Evolutionary conservation across 2,329 filamentous ascomycete genomes (phyloP), one percentile per base, ranked within the genome.

Genomic region (Magnaporthiopsis incrustans): DNA sequence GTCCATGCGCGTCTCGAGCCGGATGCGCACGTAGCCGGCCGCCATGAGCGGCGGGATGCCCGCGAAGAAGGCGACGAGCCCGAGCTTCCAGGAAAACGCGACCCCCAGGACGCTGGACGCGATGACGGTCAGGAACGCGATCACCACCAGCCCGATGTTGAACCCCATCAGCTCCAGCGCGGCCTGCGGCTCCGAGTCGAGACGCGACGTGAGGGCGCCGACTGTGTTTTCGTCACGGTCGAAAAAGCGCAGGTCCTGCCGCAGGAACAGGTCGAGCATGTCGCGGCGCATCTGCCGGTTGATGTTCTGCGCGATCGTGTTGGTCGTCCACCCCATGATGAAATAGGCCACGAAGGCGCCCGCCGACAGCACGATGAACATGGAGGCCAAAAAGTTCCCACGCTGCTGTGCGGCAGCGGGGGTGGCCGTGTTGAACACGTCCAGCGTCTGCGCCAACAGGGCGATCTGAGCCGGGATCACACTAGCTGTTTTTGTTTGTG

Each of bases 321-420:
- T 79, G 18, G 75, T 73, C 2, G 70, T 59, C 64, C 69, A 76
- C 2, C 77, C 77, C 50, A 78, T 67, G 11, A 68, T 59, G 59
- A 76, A 76, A 67, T 84, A 85, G 12, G 76, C 73, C 1, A 82
- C 60, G 1, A 81, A 72, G n/a, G 76, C 74, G 3, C 75, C 80
- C 3, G 73, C 71, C 4, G 79, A 76, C 64, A 80, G 68, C 1
- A 78, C 72, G 59, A 81, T 76, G 62, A 85, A 85, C 82, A 85
- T 85, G 62, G 78, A 73, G 0, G 82, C 78, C 72, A 77, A 84
- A 68, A 84, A 85, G 68, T 85, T 77, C 11, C 81, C 82, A 1
- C 70, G 69, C 2, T 71, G 66, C 7, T 70, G 70, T 72, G 77
- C 74, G 4, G 66, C 70, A 1, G 73, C 67, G 2, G 38, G 32